Evolutionary conservation across 2,329 filamentous ascomycete genomes (phyloP).

Genomic region (Tympanopsis confertula): DNA sequence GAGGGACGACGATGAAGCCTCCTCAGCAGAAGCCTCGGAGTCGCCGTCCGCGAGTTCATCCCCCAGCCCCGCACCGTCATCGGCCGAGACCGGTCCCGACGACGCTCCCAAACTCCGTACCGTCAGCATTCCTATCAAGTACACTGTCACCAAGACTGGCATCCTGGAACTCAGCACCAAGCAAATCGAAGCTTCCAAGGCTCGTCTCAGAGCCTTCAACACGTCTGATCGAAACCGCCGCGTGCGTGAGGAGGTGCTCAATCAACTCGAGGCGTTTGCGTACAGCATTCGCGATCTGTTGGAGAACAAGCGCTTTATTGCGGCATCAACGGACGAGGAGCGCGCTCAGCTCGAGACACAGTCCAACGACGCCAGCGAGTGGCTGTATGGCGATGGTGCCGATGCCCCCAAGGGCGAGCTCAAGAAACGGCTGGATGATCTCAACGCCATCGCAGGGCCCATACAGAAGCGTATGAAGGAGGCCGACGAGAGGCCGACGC

Average conservation of each 20-base stretch:
- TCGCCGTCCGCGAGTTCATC: conserved; percentile 28
- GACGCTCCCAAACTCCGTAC: conserved; percentile 49
- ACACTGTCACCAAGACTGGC: conserved; percentile 35
- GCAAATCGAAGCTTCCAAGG: conserved; percentile 40
- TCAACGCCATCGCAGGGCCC: conserved; percentile 68
- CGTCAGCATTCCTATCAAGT: conserved; percentile 39
- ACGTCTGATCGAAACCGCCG: conserved; percentile 68
- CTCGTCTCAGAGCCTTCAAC: conserved; percentile 74
- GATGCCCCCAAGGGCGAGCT: conserved; percentile 67
- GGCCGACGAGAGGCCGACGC: conserved; percentile 55
- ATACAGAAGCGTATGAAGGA: conserved; percentile 69
- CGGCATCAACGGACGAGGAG: conserved; percentile 58
- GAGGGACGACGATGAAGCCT: conserved; percentile 43
- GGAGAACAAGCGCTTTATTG: conserved; percentile 63
- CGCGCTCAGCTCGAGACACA: conserved; percentile 56
- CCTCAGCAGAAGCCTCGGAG: conserved; percentile 25
- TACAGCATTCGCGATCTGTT: conserved; percentile 80
- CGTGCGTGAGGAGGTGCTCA: conserved; percentile 74
- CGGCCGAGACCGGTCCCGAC: conserved; percentile 20
- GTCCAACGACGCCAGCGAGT: conserved; percentile 64
- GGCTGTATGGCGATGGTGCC: conserved; percentile 78
- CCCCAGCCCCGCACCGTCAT: conserved; percentile 29
- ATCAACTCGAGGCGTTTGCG: conserved; percentile 85
- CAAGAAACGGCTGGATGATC: conserved; percentile 61
- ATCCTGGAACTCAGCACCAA: conserved; percentile 33